phyloP scores from a whole-genome alignment of 2,329 filamentous ascomycete genomes.

The Paecilomyces sp. region DNA sequence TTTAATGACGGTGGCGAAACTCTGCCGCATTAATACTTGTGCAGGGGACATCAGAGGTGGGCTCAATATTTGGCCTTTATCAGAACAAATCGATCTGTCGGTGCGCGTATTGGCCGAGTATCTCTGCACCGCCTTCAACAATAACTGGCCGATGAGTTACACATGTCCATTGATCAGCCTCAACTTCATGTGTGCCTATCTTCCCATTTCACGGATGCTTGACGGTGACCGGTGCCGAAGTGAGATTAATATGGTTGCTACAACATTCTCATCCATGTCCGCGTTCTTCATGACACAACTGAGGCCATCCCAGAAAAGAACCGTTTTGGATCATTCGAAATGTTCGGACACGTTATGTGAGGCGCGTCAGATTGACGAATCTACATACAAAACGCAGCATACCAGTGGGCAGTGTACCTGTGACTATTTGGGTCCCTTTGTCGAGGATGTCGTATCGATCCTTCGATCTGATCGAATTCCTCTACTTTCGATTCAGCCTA shows the following conservation, averaged over 20 bases:
- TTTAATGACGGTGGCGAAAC: constrained; percentile 1
- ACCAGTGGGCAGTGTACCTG: background rate
- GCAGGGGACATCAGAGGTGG: background rate
- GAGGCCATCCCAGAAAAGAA: background rate
- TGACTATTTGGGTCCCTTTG: background rate
- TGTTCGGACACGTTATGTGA: constrained; percentile 1
- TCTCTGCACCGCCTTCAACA: background rate
- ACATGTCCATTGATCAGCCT: background rate
- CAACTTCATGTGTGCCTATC: background rate
- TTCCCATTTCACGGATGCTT: background rate
- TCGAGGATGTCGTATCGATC: constrained; percentile 1
- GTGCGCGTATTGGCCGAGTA: background rate
- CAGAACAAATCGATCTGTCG: background rate
- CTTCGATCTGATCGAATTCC: constrained; percentile 1
- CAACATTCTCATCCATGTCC: background rate
- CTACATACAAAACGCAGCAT: constrained; percentile 1
- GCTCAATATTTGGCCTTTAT: background rate
- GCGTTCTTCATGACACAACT: background rate
- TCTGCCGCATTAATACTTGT: constrained; percentile 1
- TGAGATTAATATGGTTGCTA: constrained; percentile 1
- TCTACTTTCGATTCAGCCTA: constrained; percentile 1
- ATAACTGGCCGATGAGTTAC: background rate
- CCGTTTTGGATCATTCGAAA: constrained; percentile 1
- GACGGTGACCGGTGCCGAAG: background rate
- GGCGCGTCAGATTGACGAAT: constrained; percentile 1